Evolutionary conservation across 768 basidiomycete species (phyloP), one percentile per base, ranked within the genome.

Genomic region (Gyrodon lividus): DNA sequence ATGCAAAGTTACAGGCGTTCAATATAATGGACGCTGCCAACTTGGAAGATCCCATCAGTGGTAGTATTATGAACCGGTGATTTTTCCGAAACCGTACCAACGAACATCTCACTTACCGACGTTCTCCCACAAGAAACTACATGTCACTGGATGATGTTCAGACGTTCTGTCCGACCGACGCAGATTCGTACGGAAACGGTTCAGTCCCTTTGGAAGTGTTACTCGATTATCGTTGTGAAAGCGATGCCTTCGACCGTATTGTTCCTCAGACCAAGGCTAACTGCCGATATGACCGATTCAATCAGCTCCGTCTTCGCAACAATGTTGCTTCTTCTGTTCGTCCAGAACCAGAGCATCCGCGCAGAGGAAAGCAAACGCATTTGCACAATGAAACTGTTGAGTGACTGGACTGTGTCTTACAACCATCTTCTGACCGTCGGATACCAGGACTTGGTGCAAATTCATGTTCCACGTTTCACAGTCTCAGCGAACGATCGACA

Each of bases 261-360:
- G 89, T 98, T 6, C 89, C 92, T 3, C 89, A 92, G 67, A 92
- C 94, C 0, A 83, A 90, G 51, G 89, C 89, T 0, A 83, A 79
- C 4, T 82, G 96, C 54, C 87, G 85, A 42, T 92, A 94, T 65
- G 95, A 98, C 76, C 93, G 91, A 66, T 96, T 96, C 74, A 98
- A 98, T 70, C 86, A 87, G 37, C 78, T 97, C 8, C 85, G 95
- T 31, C 72, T 94, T 46, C 85, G 86, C 39, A 91, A 85, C 58
- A 83, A 81, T 54, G 70, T 86, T 26, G 83, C 84, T 28, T 79
- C 82, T 10, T 73, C 76, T 28, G 64, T 70, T n/a, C 67, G 63
- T 10, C 65, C 72, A 14, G 76, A 81, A n/a, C 70, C 72, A 34
- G 66, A 66, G 38, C 62, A 68, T 17, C 43, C 55, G 6, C 64